phyloP scores from a whole-genome alignment of 2,329 filamentous ascomycete genomes.

The Hymenoscyphus fructigenus region DNA sequence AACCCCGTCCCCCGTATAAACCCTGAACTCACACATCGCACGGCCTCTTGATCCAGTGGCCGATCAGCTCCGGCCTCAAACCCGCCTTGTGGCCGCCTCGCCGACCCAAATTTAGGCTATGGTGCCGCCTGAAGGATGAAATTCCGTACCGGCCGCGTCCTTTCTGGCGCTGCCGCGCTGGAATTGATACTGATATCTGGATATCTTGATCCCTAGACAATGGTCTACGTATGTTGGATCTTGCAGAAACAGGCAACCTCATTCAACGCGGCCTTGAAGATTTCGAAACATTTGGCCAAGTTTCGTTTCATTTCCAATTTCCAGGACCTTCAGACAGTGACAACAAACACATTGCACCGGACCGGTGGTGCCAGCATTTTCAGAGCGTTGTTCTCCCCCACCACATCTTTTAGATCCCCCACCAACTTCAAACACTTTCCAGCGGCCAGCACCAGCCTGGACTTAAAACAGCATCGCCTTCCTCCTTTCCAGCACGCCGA shows the following conservation, averaged over 20 bases:
- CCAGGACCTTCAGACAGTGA: not conserved
- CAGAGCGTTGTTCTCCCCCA: not conserved
- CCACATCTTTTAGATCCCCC: not conserved
- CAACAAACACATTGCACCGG: not conserved
- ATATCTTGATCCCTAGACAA: not conserved
- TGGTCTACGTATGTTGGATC: not conserved
- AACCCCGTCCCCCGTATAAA: constrained; percentile 4
- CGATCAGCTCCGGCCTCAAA: not conserved
- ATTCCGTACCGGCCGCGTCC: not conserved
- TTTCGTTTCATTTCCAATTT: not conserved
- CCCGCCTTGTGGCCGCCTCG: not conserved
- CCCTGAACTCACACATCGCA: not conserved
- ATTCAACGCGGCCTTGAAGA: not conserved
- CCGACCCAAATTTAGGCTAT: not conserved
- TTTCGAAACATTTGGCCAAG: not conserved
- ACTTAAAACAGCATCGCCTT: not conserved
- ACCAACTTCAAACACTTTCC: constrained; percentile 1
- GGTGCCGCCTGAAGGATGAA: not conserved
- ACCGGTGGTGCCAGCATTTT: not conserved
- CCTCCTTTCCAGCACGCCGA: not conserved
- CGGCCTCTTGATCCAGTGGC: not conserved
- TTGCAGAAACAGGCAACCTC: not conserved
- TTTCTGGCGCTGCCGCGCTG: too few relatives aligned
- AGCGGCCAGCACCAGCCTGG: not conserved
- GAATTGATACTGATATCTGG: not conserved